Conservation (phyloP, 441 rosid genomes). For the Croton laevigatus region DNA sequence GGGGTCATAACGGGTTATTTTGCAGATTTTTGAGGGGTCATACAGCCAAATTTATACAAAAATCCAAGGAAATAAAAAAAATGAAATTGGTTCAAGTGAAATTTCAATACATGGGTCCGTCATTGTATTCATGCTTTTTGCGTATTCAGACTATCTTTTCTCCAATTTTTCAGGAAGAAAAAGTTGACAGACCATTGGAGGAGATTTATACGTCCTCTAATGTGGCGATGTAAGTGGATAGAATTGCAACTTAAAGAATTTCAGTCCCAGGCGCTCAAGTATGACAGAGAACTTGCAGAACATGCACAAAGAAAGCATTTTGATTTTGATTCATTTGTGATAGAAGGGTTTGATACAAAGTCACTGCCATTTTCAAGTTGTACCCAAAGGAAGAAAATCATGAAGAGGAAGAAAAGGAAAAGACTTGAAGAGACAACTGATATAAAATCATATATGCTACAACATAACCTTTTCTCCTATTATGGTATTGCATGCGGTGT, state of each 20-base stretch:
- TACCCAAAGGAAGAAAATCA: constrained; percentile 36
- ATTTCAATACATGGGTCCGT: no score
- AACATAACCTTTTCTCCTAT: constrained; percentile 72
- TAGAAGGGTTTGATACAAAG: constrained; percentile 41
- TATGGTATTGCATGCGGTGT: constrained; percentile 39
- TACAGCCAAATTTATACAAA: no score
- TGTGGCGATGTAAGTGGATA: constrained; percentile 87
- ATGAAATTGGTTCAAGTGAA: no score
- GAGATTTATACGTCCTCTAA: constrained; percentile 63
- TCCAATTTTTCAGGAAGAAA: constrained; percentile 52
- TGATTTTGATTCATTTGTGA: constrained; percentile 36
- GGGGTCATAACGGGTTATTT: no score
- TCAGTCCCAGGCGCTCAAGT: constrained; percentile 50
- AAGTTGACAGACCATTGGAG: constrained; percentile 84
- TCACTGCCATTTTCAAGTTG: constrained; percentile 41
- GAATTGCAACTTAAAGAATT: constrained; percentile 64
- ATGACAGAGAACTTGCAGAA: constrained; percentile 57
- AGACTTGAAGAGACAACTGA: constrained; percentile 63
- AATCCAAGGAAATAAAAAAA: no score
- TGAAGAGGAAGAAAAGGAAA: constrained; percentile 71
- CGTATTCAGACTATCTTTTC: neutral
- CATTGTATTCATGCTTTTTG: neutral
- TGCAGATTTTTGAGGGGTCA: no score
- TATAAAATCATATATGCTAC: constrained; percentile 42
- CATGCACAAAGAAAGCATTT: constrained; percentile 41